Conservation (phyloP, 2,329 filamentous ascomycete genomes). For the Sclerotinia trifoliorum region DNA sequence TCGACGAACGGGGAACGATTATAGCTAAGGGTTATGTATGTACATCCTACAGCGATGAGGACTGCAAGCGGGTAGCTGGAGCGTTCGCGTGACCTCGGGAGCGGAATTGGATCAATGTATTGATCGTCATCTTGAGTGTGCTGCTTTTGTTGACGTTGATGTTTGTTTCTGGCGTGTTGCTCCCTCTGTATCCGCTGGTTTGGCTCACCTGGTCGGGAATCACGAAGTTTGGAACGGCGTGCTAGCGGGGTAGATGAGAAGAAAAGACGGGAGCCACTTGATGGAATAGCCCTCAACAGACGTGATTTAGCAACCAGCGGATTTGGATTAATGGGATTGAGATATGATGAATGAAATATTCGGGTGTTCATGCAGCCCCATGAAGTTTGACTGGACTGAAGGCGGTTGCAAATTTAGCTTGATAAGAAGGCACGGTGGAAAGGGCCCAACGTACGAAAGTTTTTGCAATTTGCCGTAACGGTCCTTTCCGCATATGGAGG, state of each 20-base stretch:
- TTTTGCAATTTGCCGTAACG: not conserved
- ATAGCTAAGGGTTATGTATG: slow-evolving; percentile 14
- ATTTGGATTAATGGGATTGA: not conserved
- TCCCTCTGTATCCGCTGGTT: not conserved
- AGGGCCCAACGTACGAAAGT: not conserved
- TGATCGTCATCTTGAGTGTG: not conserved
- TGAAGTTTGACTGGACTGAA: not conserved
- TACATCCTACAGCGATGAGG: slow-evolving; percentile 5
- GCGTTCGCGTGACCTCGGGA: not conserved
- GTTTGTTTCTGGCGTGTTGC: not conserved
- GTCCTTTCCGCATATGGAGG: not conserved
- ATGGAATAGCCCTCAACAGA: not conserved
- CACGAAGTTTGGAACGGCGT: not conserved
- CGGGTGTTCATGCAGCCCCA: not conserved
- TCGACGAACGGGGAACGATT: slow-evolving; percentile 11
- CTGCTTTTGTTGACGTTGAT: not conserved
- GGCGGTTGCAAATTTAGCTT: not conserved
- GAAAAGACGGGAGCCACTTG: slow-evolving; percentile 10
- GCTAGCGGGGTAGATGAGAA: slow-evolving; percentile 9
- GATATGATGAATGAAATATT: not conserved
- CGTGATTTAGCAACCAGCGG: not conserved
- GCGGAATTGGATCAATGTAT: not conserved
- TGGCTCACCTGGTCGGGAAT: not conserved
- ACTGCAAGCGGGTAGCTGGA: slow-evolving; percentile 17
- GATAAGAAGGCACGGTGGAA: not conserved